Evolutionary conservation across 768 basidiomycete genomes (phyloP).

Genomic region (Calocera cornea): DNA sequence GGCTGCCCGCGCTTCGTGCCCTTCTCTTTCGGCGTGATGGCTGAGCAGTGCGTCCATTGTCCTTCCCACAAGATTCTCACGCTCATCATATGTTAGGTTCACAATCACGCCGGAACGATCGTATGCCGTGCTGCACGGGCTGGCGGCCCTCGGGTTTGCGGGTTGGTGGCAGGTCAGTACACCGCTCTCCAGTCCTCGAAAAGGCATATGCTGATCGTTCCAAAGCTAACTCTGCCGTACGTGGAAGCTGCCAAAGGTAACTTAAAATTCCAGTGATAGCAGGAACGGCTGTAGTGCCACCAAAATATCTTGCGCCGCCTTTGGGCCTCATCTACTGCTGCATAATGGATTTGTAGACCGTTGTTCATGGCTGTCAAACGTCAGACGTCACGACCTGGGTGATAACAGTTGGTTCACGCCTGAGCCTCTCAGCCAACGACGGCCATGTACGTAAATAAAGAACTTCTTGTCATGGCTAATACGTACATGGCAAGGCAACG

Average conservation of each 20-base stretch:
- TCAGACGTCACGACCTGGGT: too few relatives aligned
- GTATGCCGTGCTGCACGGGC: conserved; percentile 62
- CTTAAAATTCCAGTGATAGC: neutral
- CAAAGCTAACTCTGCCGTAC: conserved; percentile 31
- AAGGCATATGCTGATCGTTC: neutral
- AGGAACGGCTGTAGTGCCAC: too few relatives aligned
- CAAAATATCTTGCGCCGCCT: too few relatives aligned
- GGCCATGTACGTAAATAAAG: too few relatives aligned
- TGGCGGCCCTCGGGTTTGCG: conserved; percentile 57
- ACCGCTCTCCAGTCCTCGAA: neutral
- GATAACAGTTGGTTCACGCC: too few relatives aligned
- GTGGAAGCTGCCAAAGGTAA: neutral
- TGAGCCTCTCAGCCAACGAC: too few relatives aligned
- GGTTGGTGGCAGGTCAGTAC: conserved; percentile 58
- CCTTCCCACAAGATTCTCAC: neutral
- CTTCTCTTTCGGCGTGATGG: conserved; percentile 40
- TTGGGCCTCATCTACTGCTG: too few relatives aligned
- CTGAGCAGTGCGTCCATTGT: conserved; percentile 9
- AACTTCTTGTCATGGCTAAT: too few relatives aligned
- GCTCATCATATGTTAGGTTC: conserved; percentile 27
- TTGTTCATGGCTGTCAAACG: too few relatives aligned
- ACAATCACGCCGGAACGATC: conserved; percentile 56
- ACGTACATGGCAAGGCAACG: too few relatives aligned
- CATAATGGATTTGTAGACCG: too few relatives aligned
- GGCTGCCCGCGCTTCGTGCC: conserved; percentile 72